Evolutionary conservation across 2,329 filamentous ascomycete genomes (phyloP).

Genomic region (Thermoascus crustaceus): DNA sequence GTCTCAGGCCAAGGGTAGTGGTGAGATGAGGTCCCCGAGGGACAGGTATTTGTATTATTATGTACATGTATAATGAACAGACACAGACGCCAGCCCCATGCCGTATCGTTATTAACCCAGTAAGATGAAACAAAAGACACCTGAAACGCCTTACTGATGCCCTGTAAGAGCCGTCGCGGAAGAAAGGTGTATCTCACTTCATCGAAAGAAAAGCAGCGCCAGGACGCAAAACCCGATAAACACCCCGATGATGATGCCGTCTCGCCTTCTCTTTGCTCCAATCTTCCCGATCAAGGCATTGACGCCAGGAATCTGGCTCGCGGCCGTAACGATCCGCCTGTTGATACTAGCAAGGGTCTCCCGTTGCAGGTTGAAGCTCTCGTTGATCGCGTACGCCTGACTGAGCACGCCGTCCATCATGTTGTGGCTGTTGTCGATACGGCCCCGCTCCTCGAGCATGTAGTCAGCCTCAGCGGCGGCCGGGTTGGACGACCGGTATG

Average conservation of each 20-base stretch:
- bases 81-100: slow-evolving; percentile 4
- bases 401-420: slow-evolving; percentile 85
- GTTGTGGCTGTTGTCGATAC: slow-evolving; percentile 81
- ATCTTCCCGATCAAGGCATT: slow-evolving; percentile 89
- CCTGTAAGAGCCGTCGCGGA: not conserved
- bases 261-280: slow-evolving; percentile 86
- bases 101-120: slow-evolving; percentile 4
- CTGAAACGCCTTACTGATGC: slow-evolving; percentile 8
- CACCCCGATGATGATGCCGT: slow-evolving; percentile 83
- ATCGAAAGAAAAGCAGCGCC: slow-evolving; percentile 72
- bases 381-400: slow-evolving; percentile 94
- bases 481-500: slow-evolving; percentile 75
- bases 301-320: slow-evolving; percentile 84
- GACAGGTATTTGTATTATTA: slow-evolving; percentile 4
- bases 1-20: slow-evolving; percentile 6
- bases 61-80: slow-evolving; percentile 9
- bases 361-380: slow-evolving; percentile 78
- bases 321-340: slow-evolving; percentile 77
- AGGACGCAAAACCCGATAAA: slow-evolving; percentile 93
- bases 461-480: slow-evolving; percentile 85
- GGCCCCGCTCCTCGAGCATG: slow-evolving; percentile 82
- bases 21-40: slow-evolving; percentile 1
- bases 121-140: slow-evolving; percentile 3
- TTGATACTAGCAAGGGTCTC: slow-evolving; percentile 86
- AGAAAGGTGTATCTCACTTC: slow-evolving; percentile 15